Percentiles rank a stretch among this genome's conserved stretches.
These are phyloP conservation scores for Anisodus tanguticus DNA, from an alignment of 257 asterid genomes.

Conservation along the genomic window DNA sequence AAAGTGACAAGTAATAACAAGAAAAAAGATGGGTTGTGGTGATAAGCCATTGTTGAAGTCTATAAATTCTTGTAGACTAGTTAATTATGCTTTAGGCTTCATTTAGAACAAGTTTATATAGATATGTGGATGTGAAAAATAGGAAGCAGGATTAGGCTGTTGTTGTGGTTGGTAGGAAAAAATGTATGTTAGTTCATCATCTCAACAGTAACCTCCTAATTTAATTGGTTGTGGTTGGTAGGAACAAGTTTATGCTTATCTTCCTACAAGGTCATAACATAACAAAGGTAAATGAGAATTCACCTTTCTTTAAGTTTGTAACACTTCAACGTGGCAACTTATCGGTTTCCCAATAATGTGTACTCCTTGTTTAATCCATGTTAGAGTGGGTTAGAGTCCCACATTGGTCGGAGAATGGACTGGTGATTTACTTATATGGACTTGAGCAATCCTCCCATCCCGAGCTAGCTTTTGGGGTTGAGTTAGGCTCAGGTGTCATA, in stretches of 20 bases:
- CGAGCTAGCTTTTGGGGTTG: no score
- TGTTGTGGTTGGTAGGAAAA: not conserved
- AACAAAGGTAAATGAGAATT: not conserved
- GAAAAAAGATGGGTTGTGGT: not conserved
- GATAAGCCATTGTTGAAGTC: not conserved
- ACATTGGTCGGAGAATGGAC: no score
- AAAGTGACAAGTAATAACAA: constrained; percentile 1
- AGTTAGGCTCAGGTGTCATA: no score
- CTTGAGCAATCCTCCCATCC: no score
- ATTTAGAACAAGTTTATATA: not conserved
- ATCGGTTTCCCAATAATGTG: no score
- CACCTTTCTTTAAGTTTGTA: no score
- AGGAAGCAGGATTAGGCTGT: not conserved
- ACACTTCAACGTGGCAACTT: not conserved
- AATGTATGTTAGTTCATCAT: not conserved
- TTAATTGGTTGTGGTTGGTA: not conserved
- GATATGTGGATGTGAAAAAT: not conserved
- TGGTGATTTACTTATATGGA: no score
- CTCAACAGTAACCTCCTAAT: not conserved
- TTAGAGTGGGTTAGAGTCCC: no score
- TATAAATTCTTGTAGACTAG: not conserved
- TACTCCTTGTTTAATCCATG: no score
- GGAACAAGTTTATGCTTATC: not conserved
- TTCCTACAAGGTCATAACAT: not conserved
- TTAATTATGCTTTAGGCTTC: not conserved